These are phyloP conservation scores for Venturia pyrina DNA, from an alignment of 2,329 filamentous ascomycete species.

Conservation along the genomic window DNA sequence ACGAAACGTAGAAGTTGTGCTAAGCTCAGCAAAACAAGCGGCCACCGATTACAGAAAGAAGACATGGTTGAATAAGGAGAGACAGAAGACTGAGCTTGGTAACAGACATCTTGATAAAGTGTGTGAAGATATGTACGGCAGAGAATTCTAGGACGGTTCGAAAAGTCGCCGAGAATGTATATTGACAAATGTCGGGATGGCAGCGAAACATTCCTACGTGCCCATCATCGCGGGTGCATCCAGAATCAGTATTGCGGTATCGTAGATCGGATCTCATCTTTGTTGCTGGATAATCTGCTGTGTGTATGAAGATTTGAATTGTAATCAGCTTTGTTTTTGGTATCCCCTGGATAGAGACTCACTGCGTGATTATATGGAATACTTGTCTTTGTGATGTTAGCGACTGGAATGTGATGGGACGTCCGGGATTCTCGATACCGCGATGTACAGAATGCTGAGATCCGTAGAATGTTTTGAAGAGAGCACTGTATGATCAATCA, in stretches of 20 bases:
- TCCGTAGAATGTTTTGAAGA: neutral
- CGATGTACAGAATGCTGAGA: neutral
- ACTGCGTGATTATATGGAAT: neutral
- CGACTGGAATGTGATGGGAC: neutral
- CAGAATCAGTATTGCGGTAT: neutral
- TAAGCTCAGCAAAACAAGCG: neutral
- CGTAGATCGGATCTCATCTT: neutral
- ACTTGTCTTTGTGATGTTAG: neutral
- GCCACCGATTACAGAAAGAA: neutral
- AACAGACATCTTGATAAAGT: neutral
- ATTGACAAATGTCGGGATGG: neutral
- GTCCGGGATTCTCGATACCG: neutral
- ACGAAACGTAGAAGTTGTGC: neutral
- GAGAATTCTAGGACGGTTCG: neutral
- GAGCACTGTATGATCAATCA: neutral
- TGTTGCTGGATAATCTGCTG: neutral
- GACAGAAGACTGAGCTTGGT: neutral
- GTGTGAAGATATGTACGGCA: neutral
- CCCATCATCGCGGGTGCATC: neutral
- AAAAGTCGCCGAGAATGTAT: neutral
- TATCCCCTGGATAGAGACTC: neutral
- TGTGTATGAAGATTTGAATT: no score
- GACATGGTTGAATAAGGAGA: neutral
- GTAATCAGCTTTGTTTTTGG: neutral
- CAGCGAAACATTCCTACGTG: neutral